phyloP scores from a whole-genome alignment of 371 early-diverging fungal species.

The Rhizopus arrhizus region DNA sequence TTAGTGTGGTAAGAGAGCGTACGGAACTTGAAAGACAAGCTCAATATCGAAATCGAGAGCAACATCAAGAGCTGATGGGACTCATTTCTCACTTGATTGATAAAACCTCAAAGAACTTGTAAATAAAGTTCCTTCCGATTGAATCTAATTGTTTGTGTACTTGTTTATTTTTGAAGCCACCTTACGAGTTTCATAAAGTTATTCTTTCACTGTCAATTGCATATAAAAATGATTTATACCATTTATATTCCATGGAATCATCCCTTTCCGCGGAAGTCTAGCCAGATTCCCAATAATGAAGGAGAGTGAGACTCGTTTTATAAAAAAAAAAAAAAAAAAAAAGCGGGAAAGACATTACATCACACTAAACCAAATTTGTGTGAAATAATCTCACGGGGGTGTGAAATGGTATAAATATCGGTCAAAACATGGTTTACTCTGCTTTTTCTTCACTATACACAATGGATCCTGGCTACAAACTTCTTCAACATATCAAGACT shows the following conservation, averaged over 20 bases:
- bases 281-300: too few relatives aligned
- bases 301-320: background rate
- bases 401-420: constrained; percentile 16
- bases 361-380: constrained; percentile 15
- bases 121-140: background rate
- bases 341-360: constrained; percentile 12
- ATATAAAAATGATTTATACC: too few relatives aligned
- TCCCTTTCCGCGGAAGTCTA: background rate
- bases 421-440: constrained; percentile 2
- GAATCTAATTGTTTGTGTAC: too few relatives aligned
- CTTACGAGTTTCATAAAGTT: too few relatives aligned
- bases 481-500: constrained; percentile 46
- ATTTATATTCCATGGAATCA: background rate
- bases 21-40: constrained; percentile 1
- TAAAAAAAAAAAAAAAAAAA: background rate
- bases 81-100: background rate
- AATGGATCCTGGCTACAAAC: constrained; percentile 52
- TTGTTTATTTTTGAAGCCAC: too few relatives aligned
- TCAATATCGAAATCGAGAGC: background rate
- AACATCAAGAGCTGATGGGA: background rate
- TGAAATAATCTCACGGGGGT: constrained; percentile 19
- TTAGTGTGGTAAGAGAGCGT: background rate
- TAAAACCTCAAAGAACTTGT: background rate
- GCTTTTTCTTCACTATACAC: background rate
- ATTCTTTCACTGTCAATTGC: too few relatives aligned